Base-by-base conservation (phyloP, 2,329 filamentous ascomycete genomes). In the Pyrenophora teres region DNA sequence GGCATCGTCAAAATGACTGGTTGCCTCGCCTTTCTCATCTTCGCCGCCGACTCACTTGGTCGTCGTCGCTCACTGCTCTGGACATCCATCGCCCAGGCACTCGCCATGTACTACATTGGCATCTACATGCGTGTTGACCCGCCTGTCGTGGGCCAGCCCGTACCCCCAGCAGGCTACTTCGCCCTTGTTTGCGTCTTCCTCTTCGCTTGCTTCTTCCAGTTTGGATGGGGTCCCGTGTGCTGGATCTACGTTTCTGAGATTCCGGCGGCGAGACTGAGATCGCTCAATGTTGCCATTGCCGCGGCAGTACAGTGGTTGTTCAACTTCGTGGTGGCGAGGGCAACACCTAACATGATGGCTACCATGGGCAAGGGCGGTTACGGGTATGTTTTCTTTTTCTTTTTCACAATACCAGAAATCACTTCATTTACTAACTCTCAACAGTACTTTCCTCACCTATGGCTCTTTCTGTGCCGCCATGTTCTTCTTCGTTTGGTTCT, bases 231-330 rank as follows among this genome's bases (percentile, higher is more conserved):
- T 0, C 85, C 86, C 0, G 84, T 84, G 27, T 88, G 85, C 74
- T 90, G 87, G 87, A 88, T 89, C 64, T 85, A 89, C 63, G 82
- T 88, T 3, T 82, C 81, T 21, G 87, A 90, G 71, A 89, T 90
- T 51, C 86, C 87, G 0, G 85, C 85, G 6, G 84, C 85, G 0
- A 78, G 87, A 30, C 77, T 90, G 6, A 77, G 87, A 48, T 83
- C 83, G 15, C 74, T 87, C 59, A 89, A 89, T 63, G 87, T 90
- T 6, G 81, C 86, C 1, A 77, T 90, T 40, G 87, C 81, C 0
- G 86, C 87, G 0, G 84, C 83, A 21, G 39, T 45, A 2, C 50
- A 90, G 64, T 89, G 87, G 87, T 71, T 90, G 4, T 89, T 90
- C 72, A 90, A 90, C 67, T 88, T 90, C 54, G 82, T 89, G 8